These are phyloP conservation scores for Cucurbita pepo DNA, from an alignment of 306 rosid genomes.

Conservation along the genomic window DNA sequence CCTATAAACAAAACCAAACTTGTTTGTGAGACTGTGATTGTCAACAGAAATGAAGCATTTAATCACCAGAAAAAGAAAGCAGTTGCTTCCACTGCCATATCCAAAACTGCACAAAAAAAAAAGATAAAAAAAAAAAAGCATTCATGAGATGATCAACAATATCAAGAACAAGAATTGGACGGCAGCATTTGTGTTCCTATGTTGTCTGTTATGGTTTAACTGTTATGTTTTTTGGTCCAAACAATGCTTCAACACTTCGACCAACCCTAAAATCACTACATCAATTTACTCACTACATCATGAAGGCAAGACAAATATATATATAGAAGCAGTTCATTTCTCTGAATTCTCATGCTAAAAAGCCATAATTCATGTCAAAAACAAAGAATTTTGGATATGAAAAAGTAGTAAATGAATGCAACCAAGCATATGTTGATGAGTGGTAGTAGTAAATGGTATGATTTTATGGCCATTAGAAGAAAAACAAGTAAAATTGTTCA, in stretches of 20 bases:
- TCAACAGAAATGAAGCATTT: neutral
- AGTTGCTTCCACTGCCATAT: neutral
- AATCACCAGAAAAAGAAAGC: neutral
- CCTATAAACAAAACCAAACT: neutral
- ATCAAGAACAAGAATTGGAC: neutral
- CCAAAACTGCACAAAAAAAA: neutral
- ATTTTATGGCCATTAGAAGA: neutral
- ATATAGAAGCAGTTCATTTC: neutral
- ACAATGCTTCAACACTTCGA: neutral
- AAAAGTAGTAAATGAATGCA: neutral
- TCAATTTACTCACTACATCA: neutral
- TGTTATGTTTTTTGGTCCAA: conserved; percentile 1
- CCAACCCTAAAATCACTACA: neutral
- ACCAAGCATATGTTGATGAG: neutral
- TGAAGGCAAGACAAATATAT: neutral
- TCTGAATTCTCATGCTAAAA: neutral
- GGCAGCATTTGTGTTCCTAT: neutral
- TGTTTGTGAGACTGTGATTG: neutral
- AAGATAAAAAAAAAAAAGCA: neutral
- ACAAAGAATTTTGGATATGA: neutral
- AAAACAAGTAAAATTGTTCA: neutral
- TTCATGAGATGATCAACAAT: neutral
- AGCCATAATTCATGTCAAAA: neutral
- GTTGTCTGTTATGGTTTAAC: neutral
- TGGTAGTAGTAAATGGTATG: neutral